Percentiles rank a stretch among this genome's conserved stretches.
phyloP scores from a whole-genome alignment of 2,329 filamentous ascomycete genomes.

The Bimuria novae-zelandiae region DNA sequence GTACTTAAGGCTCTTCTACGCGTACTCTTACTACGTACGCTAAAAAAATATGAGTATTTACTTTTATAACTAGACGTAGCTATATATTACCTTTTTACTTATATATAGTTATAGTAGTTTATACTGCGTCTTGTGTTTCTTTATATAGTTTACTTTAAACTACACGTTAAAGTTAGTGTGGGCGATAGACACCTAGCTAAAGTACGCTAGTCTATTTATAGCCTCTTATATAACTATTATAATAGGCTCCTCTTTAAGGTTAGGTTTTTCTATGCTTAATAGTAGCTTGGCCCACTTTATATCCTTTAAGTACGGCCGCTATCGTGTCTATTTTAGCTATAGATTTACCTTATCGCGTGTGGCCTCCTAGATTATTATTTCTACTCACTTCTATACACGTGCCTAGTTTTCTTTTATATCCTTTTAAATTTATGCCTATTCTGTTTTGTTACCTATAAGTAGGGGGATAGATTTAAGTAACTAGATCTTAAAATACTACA shows the following conservation, averaged over 20 bases:
- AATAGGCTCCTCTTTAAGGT: conserved; percentile 19
- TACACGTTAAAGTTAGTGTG: conserved; percentile 15
- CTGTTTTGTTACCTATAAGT: conserved; percentile 8
- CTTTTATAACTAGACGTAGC: conserved; percentile 15
- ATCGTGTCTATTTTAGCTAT: conserved; percentile 17
- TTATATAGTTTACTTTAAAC: conserved; percentile 21
- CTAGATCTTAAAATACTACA: too few species aligned
- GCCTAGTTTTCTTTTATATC: conserved; percentile 13
- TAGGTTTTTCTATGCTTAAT: conserved; percentile 17
- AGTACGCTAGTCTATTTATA: conserved; percentile 17
- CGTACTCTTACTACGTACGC: too few species aligned
- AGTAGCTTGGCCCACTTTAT: conserved; percentile 19
- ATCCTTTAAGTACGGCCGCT: conserved; percentile 20
- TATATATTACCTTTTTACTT: conserved; percentile 15
- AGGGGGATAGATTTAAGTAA: conserved; percentile 2
- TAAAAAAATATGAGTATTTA: conserved; percentile 24
- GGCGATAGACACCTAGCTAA: conserved; percentile 18
- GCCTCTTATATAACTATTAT: conserved; percentile 18
- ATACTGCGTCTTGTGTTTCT: conserved; percentile 24
- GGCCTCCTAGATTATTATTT: conserved; percentile 15
- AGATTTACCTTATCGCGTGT: too few species aligned
- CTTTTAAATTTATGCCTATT: conserved; percentile 11
- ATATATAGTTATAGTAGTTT: conserved; percentile 21
- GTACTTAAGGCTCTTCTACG: neutral
- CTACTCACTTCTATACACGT: conserved; percentile 11